A percentile compares a stretch with the other conserved stretches of the same genome.
These are phyloP conservation scores for Cicer judaicum DNA, from an alignment of 306 rosid species.

Conservation along the genomic window DNA sequence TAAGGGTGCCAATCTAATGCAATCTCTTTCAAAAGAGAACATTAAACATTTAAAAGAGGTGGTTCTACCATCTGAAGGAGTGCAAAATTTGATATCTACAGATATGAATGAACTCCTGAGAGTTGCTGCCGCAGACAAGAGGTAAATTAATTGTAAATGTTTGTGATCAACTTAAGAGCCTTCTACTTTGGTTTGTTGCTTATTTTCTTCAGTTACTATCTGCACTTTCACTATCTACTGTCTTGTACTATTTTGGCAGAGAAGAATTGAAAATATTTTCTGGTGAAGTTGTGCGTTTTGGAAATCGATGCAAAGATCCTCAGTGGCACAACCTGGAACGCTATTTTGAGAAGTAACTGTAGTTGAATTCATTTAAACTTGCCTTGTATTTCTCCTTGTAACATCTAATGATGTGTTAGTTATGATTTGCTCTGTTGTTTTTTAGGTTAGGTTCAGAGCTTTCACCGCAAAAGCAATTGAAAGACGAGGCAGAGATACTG, in stretches of 20 bases:
- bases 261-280: constrained; percentile 88
- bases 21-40: constrained; percentile 92
- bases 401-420: constrained; percentile 35
- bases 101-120: constrained; percentile 89
- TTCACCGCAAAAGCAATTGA: constrained; percentile 79
- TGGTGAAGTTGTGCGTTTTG: constrained; percentile 97
- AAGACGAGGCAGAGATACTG: constrained; percentile 84
- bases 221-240: constrained; percentile 45
- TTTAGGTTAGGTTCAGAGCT: constrained; percentile 85
- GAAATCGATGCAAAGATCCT: constrained; percentile 99
- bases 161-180: constrained; percentile 4
- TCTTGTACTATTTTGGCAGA: constrained; percentile 68
- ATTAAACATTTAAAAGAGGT: constrained; percentile 87
- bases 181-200: constrained; percentile 37
- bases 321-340: constrained; percentile 98
- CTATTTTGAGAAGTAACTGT: constrained; percentile 85
- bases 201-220: constrained; percentile 37
- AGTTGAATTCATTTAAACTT: constrained; percentile 41
- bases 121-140: constrained; percentile 95
- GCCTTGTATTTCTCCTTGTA: constrained; percentile 25
- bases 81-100: constrained; percentile 79
- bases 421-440: constrained; percentile 43
- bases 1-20: constrained; percentile 95
- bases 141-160: constrained; percentile 56
- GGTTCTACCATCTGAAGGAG: constrained; percentile 91